Base-by-base conservation (phyloP, 208 protist species). In the Acanthamoeba castellanii region DNA sequence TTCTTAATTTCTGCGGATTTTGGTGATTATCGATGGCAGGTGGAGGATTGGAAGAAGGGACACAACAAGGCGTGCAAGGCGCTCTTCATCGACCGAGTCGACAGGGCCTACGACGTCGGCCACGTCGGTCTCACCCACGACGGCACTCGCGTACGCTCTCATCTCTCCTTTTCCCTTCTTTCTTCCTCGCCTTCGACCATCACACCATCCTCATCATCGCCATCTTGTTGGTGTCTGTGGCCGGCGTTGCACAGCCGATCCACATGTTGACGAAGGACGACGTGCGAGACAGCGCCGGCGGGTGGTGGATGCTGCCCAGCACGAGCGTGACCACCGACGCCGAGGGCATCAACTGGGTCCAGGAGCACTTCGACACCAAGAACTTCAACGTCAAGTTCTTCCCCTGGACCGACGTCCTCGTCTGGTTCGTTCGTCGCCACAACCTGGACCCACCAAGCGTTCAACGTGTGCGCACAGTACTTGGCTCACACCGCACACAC, bases 371-470 rank as follows among this genome's bases (percentile, higher is more conserved):
- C 50, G 81, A 88, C 30, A 88, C 52, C 47, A 88, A 64, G 81
- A 88, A 88, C 50, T 88, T 88, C 52, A 88, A 88, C n/a, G 50
- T 88, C 50, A 88, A 88, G 81, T 88, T 88, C 81, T 88, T 88
- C 81, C 81, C 81, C n/a, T 88, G 81, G 81, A 88, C 81, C 30
- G 81, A 88, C 81, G 20, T 88, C 52, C 6, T 64, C 42, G n/a
- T 88, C 13, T 88, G 81, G 81, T 88, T 1, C 50, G 22, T 37
- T 11, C 30, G 30, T 37, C 13, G 72, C n/a, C 14, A 8, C 20
- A 70, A 25, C 66, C n/a, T n/a, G n/a, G n/a, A n/a, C n/a, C n/a
- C n/a, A n/a, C n/a, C n/a, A n/a, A n/a, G n/a, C 37, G 37, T 70
- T 16, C 64, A 55, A 2, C 5, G 50, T 18, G 50, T 27, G 68